A percentile compares a stretch with the other conserved stretches of the same genome.
These are phyloP conservation scores for Amylostereum chailletii DNA, from an alignment of 1,284 basidiomycete species.

Conservation along the genomic window DNA sequence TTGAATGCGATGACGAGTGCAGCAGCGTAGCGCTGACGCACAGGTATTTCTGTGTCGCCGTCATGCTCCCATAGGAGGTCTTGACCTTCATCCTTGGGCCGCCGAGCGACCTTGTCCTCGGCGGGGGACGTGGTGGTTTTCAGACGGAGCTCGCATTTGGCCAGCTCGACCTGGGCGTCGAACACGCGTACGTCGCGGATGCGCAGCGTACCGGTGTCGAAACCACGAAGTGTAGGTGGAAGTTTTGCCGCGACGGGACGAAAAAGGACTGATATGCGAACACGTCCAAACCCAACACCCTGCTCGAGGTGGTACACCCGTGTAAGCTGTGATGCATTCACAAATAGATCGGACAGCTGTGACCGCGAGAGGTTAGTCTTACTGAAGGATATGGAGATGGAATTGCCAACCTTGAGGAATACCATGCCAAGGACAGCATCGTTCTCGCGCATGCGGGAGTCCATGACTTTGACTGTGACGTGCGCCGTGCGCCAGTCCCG, in stretches of 20 bases:
- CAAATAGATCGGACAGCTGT: slow-evolving; percentile 28
- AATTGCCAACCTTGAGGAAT: slow-evolving; percentile 24
- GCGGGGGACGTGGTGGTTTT: slow-evolving; percentile 20
- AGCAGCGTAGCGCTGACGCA: slow-evolving; percentile 51
- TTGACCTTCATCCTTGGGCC: slow-evolving; percentile 34
- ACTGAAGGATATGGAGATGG: not conserved
- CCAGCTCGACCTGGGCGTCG: slow-evolving; percentile 22
- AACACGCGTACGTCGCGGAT: slow-evolving; percentile 23
- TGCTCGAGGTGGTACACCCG: slow-evolving; percentile 40
- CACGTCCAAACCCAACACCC: slow-evolving; percentile 46
- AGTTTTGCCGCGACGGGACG: slow-evolving; percentile 48
- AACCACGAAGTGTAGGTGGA: slow-evolving; percentile 49
- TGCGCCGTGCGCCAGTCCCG: slow-evolving; percentile 55
- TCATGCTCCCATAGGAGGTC: slow-evolving; percentile 36
- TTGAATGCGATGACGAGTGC: slow-evolving; percentile 52
- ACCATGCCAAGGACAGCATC: slow-evolving; percentile 64
- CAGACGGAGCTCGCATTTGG: slow-evolving; percentile 22
- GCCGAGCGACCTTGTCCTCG: slow-evolving; percentile 28
- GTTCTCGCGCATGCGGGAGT: slow-evolving; percentile 44
- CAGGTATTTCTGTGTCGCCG: slow-evolving; percentile 39
- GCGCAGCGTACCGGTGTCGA: slow-evolving; percentile 59
- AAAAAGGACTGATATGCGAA: slow-evolving; percentile 41
- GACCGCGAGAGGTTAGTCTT: not conserved
- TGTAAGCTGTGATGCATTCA: slow-evolving; percentile 37
- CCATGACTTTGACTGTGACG: slow-evolving; percentile 51